Conservation (phyloP, 2,329 filamentous ascomycete species). For the Fusarium bulbicola region DNA sequence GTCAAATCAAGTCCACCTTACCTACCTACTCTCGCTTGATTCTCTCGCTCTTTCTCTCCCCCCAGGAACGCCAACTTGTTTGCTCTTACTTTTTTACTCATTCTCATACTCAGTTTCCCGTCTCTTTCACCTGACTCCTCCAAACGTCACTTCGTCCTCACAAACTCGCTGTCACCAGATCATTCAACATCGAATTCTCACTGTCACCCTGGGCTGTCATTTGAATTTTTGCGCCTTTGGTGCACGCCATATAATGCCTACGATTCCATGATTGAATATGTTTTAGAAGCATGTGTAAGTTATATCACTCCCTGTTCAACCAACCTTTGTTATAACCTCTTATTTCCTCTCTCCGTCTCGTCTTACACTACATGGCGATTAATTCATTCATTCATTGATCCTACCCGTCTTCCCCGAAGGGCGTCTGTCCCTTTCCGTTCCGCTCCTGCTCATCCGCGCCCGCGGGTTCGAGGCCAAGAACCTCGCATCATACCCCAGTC, state of each 20-base stretch:
- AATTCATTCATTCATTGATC: slow-evolving; percentile 8
- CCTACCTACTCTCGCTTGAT: slow-evolving; percentile 35
- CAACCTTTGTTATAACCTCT: neutral
- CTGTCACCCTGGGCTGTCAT: slow-evolving; percentile 28
- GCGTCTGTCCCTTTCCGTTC: slow-evolving; percentile 22
- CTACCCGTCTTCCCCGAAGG: slow-evolving; percentile 12
- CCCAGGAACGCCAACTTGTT: slow-evolving; percentile 23
- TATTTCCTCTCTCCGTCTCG: slow-evolving; percentile 1
- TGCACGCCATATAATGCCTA: slow-evolving; percentile 48
- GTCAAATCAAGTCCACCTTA: slow-evolving; percentile 20
- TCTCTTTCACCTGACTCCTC: slow-evolving; percentile 19
- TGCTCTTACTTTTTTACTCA: slow-evolving; percentile 31
- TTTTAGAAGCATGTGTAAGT: slow-evolving; percentile 56
- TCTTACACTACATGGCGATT: neutral
- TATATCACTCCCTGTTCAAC: neutral
- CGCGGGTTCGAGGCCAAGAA: slow-evolving; percentile 41
- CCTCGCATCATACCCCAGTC: slow-evolving; percentile 43
- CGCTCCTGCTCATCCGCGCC: slow-evolving; percentile 24
- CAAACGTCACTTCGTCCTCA: slow-evolving; percentile 17
- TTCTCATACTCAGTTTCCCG: slow-evolving; percentile 4
- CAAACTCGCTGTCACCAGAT: slow-evolving; percentile 4
- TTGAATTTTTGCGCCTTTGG: slow-evolving; percentile 42
- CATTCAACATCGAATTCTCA: slow-evolving; percentile 1
- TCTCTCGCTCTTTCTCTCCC: slow-evolving; percentile 30
- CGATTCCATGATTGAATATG: slow-evolving; percentile 49